phyloP scores from a whole-genome alignment of 441 rosid genomes.

The Cnidoscolus chayamansa region DNA sequence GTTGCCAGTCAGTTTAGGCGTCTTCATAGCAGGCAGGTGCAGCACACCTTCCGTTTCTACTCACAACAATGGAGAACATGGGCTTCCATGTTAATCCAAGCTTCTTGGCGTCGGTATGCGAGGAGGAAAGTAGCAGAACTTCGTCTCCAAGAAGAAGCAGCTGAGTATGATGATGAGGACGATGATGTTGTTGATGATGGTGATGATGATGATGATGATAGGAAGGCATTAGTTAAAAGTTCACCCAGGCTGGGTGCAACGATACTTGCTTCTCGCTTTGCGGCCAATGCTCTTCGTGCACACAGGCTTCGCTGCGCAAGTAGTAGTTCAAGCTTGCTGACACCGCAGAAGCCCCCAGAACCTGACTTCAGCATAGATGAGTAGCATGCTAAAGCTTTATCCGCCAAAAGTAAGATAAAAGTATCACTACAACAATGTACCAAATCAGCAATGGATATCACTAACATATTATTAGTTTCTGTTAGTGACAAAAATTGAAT shows the following conservation, averaged over 20 bases:
- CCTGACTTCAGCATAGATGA: slow-evolving; percentile 53
- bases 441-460: too few species aligned
- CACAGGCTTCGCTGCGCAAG: slow-evolving; percentile 35
- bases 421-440: too few species aligned
- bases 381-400: background rate
- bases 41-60: slow-evolving; percentile 86
- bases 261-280: slow-evolving; percentile 66
- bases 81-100: slow-evolving; percentile 84
- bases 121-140: slow-evolving; percentile 65
- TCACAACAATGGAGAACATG: slow-evolving; percentile 97
- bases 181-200: slow-evolving; percentile 47
- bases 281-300: slow-evolving; percentile 62
- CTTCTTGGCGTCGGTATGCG: slow-evolving; percentile 67
- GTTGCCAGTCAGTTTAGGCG: slow-evolving; percentile 90
- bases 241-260: slow-evolving; percentile 56
- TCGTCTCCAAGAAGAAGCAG: slow-evolving; percentile 47
- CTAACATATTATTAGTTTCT: too few species aligned
- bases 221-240: slow-evolving; percentile 23
- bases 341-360: slow-evolving; percentile 70
- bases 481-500: too few species aligned
- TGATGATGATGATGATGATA: slow-evolving; percentile 42
- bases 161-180: slow-evolving; percentile 52
- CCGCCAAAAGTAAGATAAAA: background rate
- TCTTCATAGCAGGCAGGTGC: slow-evolving; percentile 85
- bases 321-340: slow-evolving; percentile 37